These are phyloP conservation scores for Phaeosphaeria sp. DNA, from an alignment of 2,329 filamentous ascomycete species.

Conservation along the genomic window DNA sequence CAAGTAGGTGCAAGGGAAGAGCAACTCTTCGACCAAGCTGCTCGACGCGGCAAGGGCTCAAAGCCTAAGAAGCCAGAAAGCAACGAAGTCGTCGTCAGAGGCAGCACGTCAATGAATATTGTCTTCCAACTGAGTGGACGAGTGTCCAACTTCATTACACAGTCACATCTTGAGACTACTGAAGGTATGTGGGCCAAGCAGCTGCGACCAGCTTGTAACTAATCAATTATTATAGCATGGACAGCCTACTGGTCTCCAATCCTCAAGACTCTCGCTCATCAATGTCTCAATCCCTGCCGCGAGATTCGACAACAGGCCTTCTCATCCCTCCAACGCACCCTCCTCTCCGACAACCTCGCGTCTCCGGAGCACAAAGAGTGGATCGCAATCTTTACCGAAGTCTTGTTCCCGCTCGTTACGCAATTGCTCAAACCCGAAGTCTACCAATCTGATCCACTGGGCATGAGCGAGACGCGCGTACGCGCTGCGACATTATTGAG, in stretches of 20 bases:
- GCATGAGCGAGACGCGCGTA: constrained; percentile 95
- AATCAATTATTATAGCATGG: too few species aligned
- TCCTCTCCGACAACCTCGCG: constrained; percentile 84
- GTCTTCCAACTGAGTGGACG: constrained; percentile 83
- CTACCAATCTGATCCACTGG: constrained; percentile 85
- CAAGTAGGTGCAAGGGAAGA: constrained; percentile 74
- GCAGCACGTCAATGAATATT: constrained; percentile 79
- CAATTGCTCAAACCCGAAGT: constrained; percentile 92
- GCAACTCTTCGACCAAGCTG: constrained; percentile 67
- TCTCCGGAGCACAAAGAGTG: constrained; percentile 87
- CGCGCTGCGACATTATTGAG: constrained; percentile 90
- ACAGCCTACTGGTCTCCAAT: constrained; percentile 97
- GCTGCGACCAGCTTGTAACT: too few species aligned
- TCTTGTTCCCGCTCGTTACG: constrained; percentile 89
- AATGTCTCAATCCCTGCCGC: constrained; percentile 93
- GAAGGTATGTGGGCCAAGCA: too few species aligned
- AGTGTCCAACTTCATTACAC: constrained; percentile 85
- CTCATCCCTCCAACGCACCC: constrained; percentile 80
- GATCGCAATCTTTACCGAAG: constrained; percentile 93
- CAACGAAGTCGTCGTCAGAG: constrained; percentile 76
- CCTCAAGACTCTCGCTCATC: constrained; percentile 83
- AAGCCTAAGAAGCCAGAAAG: constrained; percentile 64
- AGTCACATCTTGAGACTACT: constrained; percentile 87
- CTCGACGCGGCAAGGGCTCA: constrained; percentile 59
- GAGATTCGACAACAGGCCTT: constrained; percentile 92